Conservation (phyloP, 257 asterid species). For the Solanum virginianum region DNA sequence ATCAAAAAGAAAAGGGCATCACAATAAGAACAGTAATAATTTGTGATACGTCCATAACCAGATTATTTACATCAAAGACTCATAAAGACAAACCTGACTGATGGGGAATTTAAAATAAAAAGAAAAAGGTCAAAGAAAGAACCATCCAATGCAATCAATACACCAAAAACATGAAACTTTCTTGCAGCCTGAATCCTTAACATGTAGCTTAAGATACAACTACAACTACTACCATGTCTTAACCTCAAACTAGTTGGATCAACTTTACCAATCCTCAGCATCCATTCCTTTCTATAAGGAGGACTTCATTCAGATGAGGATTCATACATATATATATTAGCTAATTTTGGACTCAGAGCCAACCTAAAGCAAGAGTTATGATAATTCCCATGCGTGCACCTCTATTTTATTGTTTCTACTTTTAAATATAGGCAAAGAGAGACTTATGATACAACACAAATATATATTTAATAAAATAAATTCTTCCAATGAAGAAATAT, state of each 20-base stretch:
- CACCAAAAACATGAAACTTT: neutral
- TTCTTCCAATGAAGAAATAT: neutral
- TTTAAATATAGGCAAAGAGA: neutral
- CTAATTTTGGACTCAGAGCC: neutral
- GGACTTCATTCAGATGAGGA: neutral
- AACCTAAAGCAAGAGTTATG: neutral
- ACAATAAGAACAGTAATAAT: neutral
- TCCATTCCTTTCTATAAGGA: neutral
- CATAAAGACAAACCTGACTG: neutral
- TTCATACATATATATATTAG: neutral
- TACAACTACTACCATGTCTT: neutral
- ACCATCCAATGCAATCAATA: neutral
- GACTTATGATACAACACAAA: neutral
- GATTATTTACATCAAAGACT: neutral
- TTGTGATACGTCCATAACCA: neutral
- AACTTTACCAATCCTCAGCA: neutral
- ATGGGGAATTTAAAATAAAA: neutral
- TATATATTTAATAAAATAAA: neutral
- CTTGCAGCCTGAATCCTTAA: neutral
- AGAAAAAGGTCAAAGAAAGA: neutral
- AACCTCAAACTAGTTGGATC: neutral
- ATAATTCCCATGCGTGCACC: neutral
- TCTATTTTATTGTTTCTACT: neutral
- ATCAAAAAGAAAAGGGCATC: neutral
- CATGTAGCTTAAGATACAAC: neutral